Evolutionary conservation across 2,329 filamentous ascomycete species (phyloP), one percentile per base, ranked within the genome.

Genomic region (Podosphaera xanthii): DNA sequence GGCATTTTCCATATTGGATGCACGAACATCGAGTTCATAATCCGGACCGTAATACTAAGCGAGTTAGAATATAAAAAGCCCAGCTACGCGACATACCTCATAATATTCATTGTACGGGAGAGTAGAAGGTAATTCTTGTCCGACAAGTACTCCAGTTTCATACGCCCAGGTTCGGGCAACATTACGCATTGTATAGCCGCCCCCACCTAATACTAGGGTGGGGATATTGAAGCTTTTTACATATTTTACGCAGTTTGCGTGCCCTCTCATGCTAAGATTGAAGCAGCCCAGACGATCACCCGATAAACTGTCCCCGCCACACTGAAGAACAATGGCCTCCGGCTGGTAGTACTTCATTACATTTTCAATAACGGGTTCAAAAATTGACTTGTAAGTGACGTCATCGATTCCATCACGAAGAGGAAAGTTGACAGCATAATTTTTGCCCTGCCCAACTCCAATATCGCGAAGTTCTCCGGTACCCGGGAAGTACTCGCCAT

Each of bases 71-170:
- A 30, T 46, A 22, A 12, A 5, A 35, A 4, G 5, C 3, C 1
- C 75, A 73, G 64, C 77, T 77, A 2, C 78, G 1, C 33, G n/a
- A 80, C 74, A 44, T 70, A 82, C 81, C 69, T 83, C 80, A 69
- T 97, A 97, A 71, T 97, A 97, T 74, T 97, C 91, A 63, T 95
- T 97, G 71, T 89, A 97, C 0, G 91, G 91, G 48, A 97, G 76
- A n/a, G 86, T 83, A 4, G 84, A 78, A 9, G 81, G 78, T 78
- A 97, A 87, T 36, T 87, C 78, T 61, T 90, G 81, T 35, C 87
- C 87, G 30, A 96, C 87, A 7, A 97, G 77, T 60, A 89, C 79
- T 64, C 91, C 91, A 1, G 92, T 98, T 72, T 98, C 92, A 70
- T 91, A 94, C 5, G 90, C 90, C 92, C 92, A 98, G 4, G 91